Evolutionary conservation across 139 green algal genomes (phyloP).

Genomic region (Spirogloea muscicola): DNA sequence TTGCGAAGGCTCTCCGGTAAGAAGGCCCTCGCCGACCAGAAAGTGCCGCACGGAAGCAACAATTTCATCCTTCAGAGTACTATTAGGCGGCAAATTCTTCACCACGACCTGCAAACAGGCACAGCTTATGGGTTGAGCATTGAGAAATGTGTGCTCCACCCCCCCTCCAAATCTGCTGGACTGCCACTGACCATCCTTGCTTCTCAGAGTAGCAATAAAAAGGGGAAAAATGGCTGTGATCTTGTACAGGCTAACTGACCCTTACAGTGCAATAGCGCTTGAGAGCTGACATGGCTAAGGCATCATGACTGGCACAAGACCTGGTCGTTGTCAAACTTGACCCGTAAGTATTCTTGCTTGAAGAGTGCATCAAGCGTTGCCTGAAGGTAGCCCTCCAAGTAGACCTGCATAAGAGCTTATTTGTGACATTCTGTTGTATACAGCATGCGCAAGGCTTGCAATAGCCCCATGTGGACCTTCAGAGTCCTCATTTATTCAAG

Average conservation of each 20-base stretch:
- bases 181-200: not conserved
- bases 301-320: not conserved
- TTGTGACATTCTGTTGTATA: too few species aligned
- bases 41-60: constrained; percentile 16
- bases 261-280: not conserved
- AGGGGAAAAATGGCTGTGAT: constrained; percentile 1
- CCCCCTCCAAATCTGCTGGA: not conserved
- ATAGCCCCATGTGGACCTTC: too few species aligned
- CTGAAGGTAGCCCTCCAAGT: constrained; percentile 45
- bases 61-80: constrained; percentile 18
- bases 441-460: too few species aligned
- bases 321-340: constrained; percentile 42
- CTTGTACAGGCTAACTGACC: not conserved
- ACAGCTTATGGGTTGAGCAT: not conserved
- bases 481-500: not conserved
- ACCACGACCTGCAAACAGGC: constrained; percentile 25
- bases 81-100: constrained; percentile 47
- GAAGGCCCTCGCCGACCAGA: constrained; percentile 21
- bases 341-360: constrained; percentile 31
- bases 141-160: not conserved
- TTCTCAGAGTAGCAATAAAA: not conserved
- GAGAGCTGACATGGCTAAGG: not conserved
- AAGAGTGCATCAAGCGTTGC: constrained; percentile 33
- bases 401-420: constrained; percentile 22
- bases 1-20: constrained; percentile 2